Conservation (phyloP, 805 yeast genomes). For the Sugiyamaella boreocaroliniensis region DNA sequence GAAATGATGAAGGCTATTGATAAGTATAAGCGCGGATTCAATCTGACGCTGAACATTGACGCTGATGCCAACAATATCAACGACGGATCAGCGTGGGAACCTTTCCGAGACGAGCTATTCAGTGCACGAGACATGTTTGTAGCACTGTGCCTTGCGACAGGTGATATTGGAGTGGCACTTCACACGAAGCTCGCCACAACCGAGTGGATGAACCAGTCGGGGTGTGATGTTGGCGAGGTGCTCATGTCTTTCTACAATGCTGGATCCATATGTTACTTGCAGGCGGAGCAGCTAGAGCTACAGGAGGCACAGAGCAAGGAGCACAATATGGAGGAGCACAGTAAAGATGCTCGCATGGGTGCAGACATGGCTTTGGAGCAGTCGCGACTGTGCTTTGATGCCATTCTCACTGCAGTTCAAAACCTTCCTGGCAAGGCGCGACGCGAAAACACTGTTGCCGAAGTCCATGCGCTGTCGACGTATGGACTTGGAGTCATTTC, state of each 20-base stretch:
- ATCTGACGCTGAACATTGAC: conserved; percentile 13
- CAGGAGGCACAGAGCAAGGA: conserved; percentile 31
- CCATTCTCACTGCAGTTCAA: conserved; percentile 39
- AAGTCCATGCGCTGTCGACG: conserved; percentile 70
- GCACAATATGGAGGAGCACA: conserved; percentile 14
- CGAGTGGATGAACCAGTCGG: conserved; percentile 68
- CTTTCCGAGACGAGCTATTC: conserved; percentile 71
- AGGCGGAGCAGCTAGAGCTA: conserved; percentile 56
- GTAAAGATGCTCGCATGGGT: conserved; percentile 16
- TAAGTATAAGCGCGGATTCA: conserved; percentile 10
- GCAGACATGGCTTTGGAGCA: conserved; percentile 25
- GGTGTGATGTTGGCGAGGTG: conserved; percentile 57
- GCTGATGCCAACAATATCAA: conserved; percentile 4
- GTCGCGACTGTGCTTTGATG: conserved; percentile 36
- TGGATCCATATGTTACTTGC: conserved; percentile 62
- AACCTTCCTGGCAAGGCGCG: conserved; percentile 33
- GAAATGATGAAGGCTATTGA: conserved; percentile 16
- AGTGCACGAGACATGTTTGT: conserved; percentile 69
- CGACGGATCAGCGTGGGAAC: conserved; percentile 32
- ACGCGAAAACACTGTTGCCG: conserved; percentile 42
- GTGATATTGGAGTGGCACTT: conserved; percentile 58
- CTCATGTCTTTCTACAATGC: conserved; percentile 57
- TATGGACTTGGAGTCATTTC: conserved; percentile 80
- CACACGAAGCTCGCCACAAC: conserved; percentile 57
- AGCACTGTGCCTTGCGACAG: conserved; percentile 60